Percentiles rank a stretch among this genome's conserved stretches.
phyloP scores from a whole-genome alignment of 345 rosid genomes.

The Gossypium raimondii region DNA sequence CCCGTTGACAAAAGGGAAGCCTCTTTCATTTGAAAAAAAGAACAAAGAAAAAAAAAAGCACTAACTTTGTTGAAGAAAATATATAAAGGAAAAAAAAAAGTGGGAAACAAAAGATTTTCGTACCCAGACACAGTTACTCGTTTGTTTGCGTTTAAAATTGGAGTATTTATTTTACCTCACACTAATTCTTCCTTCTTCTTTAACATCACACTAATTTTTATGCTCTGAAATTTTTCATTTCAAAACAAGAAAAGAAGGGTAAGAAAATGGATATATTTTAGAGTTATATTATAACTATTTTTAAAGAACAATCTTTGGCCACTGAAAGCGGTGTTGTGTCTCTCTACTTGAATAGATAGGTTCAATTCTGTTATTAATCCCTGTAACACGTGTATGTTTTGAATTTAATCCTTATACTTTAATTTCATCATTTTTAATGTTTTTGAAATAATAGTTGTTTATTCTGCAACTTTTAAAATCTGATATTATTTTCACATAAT shows the following conservation, averaged over 20 bases:
- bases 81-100: slow-evolving; percentile 4
- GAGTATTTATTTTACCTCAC: not conserved
- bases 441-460: too few relatives aligned
- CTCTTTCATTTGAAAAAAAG: slow-evolving; percentile 6
- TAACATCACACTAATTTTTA: not conserved
- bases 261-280: not conserved
- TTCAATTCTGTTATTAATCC: too few relatives aligned
- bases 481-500: too few relatives aligned
- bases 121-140: not conserved
- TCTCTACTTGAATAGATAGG: not conserved
- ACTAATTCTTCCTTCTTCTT: not conserved
- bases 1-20: slow-evolving; percentile 6
- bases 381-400: too few relatives aligned
- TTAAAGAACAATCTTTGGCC: not conserved
- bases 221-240: not conserved
- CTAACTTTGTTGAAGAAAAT: not conserved
- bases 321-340: not conserved
- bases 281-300: not conserved
- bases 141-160: not conserved
- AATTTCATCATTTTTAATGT: not conserved
- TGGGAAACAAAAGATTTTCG: slow-evolving; percentile 2
- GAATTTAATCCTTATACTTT: not conserved
- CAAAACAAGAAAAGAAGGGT: not conserved
- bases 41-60: not conserved
- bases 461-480: too few relatives aligned